Conservation (phyloP, 2,329 filamentous ascomycete species). For the Leptographium flavum region DNA sequence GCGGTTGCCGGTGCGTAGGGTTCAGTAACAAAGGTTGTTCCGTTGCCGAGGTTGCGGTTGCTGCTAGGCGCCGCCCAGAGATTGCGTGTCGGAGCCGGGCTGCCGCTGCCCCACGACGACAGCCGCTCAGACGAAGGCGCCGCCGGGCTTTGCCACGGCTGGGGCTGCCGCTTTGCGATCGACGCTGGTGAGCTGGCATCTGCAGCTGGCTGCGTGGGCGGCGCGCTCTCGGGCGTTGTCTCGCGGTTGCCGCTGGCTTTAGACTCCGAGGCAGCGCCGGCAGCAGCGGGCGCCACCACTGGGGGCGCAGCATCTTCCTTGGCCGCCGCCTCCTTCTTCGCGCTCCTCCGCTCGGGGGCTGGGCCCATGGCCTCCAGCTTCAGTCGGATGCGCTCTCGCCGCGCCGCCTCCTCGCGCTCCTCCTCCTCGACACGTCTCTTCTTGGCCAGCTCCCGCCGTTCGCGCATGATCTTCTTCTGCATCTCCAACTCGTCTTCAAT, state of each 20-base stretch:
- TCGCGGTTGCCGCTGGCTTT: neutral
- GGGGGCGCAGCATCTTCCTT: constrained; percentile 21
- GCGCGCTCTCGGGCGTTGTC: neutral
- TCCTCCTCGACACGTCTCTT: constrained; percentile 55
- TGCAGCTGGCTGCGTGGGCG: neutral
- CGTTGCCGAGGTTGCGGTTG: constrained; percentile 61
- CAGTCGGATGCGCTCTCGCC: constrained; percentile 54
- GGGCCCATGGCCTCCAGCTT: constrained; percentile 59
- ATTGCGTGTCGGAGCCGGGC: constrained; percentile 36
- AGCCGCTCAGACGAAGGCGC: constrained; percentile 30
- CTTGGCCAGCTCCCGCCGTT: constrained; percentile 54
- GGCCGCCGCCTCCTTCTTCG: constrained; percentile 35
- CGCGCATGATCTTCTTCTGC: constrained; percentile 60
- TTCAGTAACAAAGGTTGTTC: constrained; percentile 55
- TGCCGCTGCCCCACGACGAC: constrained; percentile 32
- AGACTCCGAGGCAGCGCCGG: neutral
- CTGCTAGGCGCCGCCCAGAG: constrained; percentile 65
- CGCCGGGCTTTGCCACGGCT: constrained; percentile 24
- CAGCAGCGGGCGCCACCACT: neutral
- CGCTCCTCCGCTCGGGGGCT: constrained; percentile 43
- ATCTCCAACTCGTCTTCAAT: constrained; percentile 42
- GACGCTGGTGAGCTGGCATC: neutral
- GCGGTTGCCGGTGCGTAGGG: constrained; percentile 19
- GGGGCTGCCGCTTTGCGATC: neutral
- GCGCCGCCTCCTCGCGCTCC: constrained; percentile 57